Base-by-base conservation (phyloP, 257 asterid genomes). In the Solanum sejunctum region DNA sequence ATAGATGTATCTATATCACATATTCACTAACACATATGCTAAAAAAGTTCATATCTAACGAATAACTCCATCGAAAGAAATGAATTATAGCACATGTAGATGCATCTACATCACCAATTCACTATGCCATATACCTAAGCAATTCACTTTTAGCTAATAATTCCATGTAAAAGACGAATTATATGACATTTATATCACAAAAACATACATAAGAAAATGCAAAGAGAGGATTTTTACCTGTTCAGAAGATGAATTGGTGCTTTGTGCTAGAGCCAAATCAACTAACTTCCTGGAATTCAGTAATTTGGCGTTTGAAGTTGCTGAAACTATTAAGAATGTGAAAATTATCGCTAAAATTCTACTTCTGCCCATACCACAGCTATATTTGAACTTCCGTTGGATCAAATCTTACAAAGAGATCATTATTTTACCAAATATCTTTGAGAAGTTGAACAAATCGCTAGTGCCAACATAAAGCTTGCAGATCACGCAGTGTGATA, bases 341-440 rank as follows among this genome's bases (percentile, higher is more conserved):
- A 73, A 64, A 84, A 73, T 58, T 61, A 84, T n/a, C 20, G 36
- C 64, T 28, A 73, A 36, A 21, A 73, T 12, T 58, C 77, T 73
- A 43, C 73, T 84, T 58, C 10, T 84, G 26, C 72, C 86, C 86
- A 84, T 84, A 73, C 86, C 83, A 58, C 63, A 49, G 45, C 82
- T 77, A 13, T 49, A 77, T 51, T 32, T 51, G 43, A 75, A 13
- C 81, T 75, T 75, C 81, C 21, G 43, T 77, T 36, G 12, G 61
- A 77, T 51, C 63, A 49, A 77, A 51, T 77, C 82, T 51, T 51
- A 51, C 16, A 51, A 52, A 77, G 8, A 10, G 16, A 7, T 51
- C 82, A 77, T 77, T 51, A 51, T 41, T 51, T 15, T 63, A 77
- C 21, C 81, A 75, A 49, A 41, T 11, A 41, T 21, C 41, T 32